Evolutionary conservation across 192 early-diverging fungal species (phyloP), one percentile per base, ranked within the genome.

Genomic region (Rhizophagus clarus): DNA sequence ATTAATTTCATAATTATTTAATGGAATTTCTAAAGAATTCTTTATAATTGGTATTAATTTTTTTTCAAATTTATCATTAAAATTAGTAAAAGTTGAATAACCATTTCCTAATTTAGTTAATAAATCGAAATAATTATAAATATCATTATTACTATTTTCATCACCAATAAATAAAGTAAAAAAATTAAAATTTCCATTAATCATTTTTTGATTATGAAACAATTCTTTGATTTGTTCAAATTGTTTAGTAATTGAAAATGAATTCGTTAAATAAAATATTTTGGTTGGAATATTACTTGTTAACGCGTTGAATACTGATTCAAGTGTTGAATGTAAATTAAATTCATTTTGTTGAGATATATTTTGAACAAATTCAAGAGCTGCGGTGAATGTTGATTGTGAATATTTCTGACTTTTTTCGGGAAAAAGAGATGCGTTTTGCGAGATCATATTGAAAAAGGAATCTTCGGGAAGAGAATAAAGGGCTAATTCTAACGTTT

Each of bases 371-470:
- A 85, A 73, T 40, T 42, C 7, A 11, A 81, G 15, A 22, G 88
- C 88, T 45, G 71, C 17, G 2, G 85, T 70, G n/a, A 89, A 70
- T 4, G 74, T 83, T 29, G 26, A 49, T 69, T 88, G 66, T 32
- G 75, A 47, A 69, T 90, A 90, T 11, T 64, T 60, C 15, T 67
- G 70, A 77, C 83, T 83, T 29, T 69, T 74, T 17, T 67, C 28
- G 31, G 74, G 28, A 69, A 89, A 89, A 17, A 90, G 77, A 29
- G 42, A 70, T 32, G 73, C 61, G 63, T 73, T 76, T 5, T n/a
- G 88, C 22, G 82, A 84, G 37, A 90, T 74, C 8, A 89, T 79
- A 69, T 89, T 89, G 84, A 89, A 89, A 56, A 72, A 75, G 24
- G 68, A 69, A 20, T 79, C 81, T 34, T 80, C 63, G 7, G 88